Percentiles rank a stretch among this genome's conserved stretches.
These are phyloP conservation scores for Sphagnum contortum DNA, from an alignment of 225 moss, liverwort and hornwort genomes.

Conservation along the genomic window DNA sequence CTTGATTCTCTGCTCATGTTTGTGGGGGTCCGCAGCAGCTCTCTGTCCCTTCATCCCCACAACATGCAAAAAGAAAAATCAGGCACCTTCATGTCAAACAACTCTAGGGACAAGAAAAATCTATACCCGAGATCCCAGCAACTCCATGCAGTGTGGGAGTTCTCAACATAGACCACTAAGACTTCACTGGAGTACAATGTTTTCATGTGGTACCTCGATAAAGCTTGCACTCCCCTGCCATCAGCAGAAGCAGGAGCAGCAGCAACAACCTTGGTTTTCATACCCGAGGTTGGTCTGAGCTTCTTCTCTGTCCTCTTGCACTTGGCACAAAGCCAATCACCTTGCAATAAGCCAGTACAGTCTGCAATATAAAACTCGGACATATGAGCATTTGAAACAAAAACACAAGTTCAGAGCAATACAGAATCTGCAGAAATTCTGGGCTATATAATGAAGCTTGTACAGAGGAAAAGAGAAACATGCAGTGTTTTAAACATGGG, in stretches of 20 bases:
- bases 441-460: too few relatives aligned
- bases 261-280: constrained; percentile 12
- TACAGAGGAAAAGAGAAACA: too few relatives aligned
- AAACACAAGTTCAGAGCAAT: too few relatives aligned
- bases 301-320: constrained; percentile 38
- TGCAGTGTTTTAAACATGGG: too few relatives aligned
- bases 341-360: constrained; percentile 24
- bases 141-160: too few relatives aligned
- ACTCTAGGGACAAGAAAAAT: too few relatives aligned
- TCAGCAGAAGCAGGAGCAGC: constrained; percentile 5
- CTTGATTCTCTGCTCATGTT: constrained; percentile 56
- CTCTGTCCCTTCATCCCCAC: constrained; percentile 26
- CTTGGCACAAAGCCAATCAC: constrained; percentile 31
- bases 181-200: too few relatives aligned
- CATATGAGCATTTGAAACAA: too few relatives aligned
- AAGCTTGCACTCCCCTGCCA: constrained; percentile 15
- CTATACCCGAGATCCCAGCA: too few relatives aligned
- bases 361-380: constrained; percentile 10
- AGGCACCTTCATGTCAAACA: neutral
- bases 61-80: constrained; percentile 3
- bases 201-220: neutral
- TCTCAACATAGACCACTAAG: too few relatives aligned
- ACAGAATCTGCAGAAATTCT: too few relatives aligned
- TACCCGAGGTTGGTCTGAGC: constrained; percentile 23
- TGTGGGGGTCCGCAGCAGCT: constrained; percentile 18